Conservation (phyloP, 768 basidiomycete species). For the Suillus placidus region DNA sequence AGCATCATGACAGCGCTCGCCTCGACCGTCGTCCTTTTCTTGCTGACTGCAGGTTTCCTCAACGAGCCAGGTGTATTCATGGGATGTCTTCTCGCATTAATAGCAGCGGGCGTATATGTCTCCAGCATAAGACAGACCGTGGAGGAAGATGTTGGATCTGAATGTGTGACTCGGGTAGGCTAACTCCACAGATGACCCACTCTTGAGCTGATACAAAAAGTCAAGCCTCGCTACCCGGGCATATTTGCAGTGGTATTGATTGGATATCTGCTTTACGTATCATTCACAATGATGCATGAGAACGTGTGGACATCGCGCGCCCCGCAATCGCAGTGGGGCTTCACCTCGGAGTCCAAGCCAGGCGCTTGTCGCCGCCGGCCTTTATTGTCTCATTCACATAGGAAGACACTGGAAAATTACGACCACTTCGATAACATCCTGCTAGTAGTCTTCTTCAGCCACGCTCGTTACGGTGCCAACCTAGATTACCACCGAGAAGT, state of each 20-base stretch:
- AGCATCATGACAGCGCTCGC: conserved; percentile 27
- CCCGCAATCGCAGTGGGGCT: not conserved
- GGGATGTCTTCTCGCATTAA: not conserved
- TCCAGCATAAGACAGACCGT: not conserved
- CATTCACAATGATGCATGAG: conserved; percentile 4
- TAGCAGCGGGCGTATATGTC: not conserved
- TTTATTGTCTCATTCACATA: conserved; percentile 17
- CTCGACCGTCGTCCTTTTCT: conserved; percentile 17
- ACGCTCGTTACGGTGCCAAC: conserved; percentile 48
- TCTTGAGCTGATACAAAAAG: not conserved
- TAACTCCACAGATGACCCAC: not conserved
- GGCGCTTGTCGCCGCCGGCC: conserved; percentile 27
- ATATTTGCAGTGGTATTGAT: conserved; percentile 8
- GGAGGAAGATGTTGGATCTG: not conserved
- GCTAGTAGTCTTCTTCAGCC: conserved; percentile 54
- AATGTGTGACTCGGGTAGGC: conserved; percentile 1
- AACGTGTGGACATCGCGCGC: conserved; percentile 6
- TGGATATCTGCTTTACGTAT: not conserved
- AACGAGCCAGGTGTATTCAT: not conserved
- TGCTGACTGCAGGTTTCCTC: conserved; percentile 2
- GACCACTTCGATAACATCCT: conserved; percentile 45
- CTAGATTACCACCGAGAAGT: conserved; percentile 49
- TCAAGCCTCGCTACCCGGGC: not conserved
- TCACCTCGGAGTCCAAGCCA: conserved; percentile 1
- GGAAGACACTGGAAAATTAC: conserved; percentile 28